Base-by-base conservation (phyloP, 176 grass and related monocot genomes). In the Stipa capillata region DNA sequence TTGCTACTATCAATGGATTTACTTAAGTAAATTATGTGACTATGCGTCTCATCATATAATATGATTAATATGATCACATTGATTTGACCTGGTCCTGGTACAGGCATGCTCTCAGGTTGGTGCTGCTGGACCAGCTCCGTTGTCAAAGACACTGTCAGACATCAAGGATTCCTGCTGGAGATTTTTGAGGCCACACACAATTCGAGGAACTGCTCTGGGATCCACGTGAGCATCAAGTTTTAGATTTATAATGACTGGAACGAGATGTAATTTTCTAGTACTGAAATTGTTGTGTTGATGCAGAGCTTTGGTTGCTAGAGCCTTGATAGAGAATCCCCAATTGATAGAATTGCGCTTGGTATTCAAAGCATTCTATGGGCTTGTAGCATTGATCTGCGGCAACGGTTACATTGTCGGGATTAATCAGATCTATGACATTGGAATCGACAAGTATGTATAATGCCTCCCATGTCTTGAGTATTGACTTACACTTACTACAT, bases 331-430 rank as follows among this genome's bases (percentile, higher is more conserved):
- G 86, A 92, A 89, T 74, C 86, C 85, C 33, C 64, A 98, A 17
- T 76, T 98, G 47, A 98, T 98, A 39, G 92, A 89, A 58, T 98
- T 90, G 96, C 72, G 88, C 83, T 89, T 94, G 65, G 48, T 80
- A 74, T 92, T 89, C 73, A 98, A 94, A 76, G 96, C 92, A 77
- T 87, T 90, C 43, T 93, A 87, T 50, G 96, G 96, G 5, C 85
- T 98, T 37, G 23, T 72, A 43, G 84, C 83, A 3, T 89, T 98
- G 34, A 76, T 98, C 18, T 98, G 90, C 17, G 96, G 96, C 68
- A 98, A 98, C 28, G 92, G 96, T 56, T 98, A 95, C 60, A 98
- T 98, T 47, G 96, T 98, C 54, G 96, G 96, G 41, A 98, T 98
- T 64, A 98, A 98, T 84, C 96, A 95, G 70, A 98, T 98, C 71